Evolutionary conservation across 2,329 filamentous ascomycete species (phyloP).

Genomic region (Aureobasidium sp.): DNA sequence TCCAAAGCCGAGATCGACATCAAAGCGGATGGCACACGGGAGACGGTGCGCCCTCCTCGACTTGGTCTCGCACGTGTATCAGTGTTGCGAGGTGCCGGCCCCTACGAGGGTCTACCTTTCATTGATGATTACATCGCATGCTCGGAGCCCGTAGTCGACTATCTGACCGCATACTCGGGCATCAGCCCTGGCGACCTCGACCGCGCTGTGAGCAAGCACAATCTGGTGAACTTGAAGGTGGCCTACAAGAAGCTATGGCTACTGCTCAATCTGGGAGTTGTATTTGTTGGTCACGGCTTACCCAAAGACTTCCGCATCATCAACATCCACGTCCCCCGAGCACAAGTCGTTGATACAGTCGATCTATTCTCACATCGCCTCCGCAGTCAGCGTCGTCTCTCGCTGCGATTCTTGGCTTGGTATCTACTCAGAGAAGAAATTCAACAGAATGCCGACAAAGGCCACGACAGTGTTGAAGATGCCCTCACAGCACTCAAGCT

Average conservation of each 20-base stretch:
- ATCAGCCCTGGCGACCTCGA: conserved; percentile 90
- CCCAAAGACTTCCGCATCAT: conserved; percentile 98
- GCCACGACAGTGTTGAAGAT: conserved; percentile 95
- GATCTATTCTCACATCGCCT: conserved; percentile 88
- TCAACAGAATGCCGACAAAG: conserved; percentile 75
- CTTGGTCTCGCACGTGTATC: conserved; percentile 95
- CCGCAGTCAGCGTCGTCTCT: conserved; percentile 82
- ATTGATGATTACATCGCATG: conserved; percentile 98
- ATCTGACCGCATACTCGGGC: conserved; percentile 93
- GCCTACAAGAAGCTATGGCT: conserved; percentile 99
- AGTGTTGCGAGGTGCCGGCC: conserved; percentile 83
- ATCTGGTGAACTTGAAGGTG: conserved; percentile 86
- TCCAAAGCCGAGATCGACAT: conserved; percentile 96
- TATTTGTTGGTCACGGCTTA: conserved; percentile 93
- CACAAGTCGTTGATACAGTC: conserved; percentile 94
- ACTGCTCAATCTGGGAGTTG: conserved; percentile 91
- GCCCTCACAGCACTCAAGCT: conserved; percentile 90
- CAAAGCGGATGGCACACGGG: conserved; percentile 92
- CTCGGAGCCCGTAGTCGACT: conserved; percentile 92
- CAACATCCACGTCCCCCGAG: conserved; percentile 94
- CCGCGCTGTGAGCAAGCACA: conserved; percentile 78
- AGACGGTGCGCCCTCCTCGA: conserved; percentile 91
- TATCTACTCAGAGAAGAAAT: conserved; percentile 93
- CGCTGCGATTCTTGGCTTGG: conserved; percentile 92
- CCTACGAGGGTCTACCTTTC: conserved; percentile 84